Percentiles rank a stretch among this genome's conserved stretches.
Conservation (phyloP, 164 flowering plant genomes). For the Stephania yunnanensis region DNA sequence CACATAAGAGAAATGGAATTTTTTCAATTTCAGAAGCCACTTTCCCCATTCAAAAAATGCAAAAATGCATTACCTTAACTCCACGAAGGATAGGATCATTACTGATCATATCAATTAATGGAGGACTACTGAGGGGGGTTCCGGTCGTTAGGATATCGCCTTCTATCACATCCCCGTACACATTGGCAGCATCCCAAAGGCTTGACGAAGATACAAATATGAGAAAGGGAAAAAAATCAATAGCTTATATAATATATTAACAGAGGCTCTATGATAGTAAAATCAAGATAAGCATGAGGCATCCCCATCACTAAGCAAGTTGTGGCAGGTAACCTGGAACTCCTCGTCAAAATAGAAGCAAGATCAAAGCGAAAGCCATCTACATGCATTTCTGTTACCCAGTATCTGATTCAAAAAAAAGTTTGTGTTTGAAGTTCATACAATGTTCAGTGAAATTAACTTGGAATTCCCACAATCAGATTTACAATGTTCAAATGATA, state of each 20-base stretch:
- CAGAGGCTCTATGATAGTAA: not conserved
- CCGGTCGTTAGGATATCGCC: constrained; percentile 75
- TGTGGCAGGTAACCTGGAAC: constrained; percentile 61
- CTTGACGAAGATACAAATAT: constrained; percentile 23
- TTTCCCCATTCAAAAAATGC: not conserved
- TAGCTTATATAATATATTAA: not conserved
- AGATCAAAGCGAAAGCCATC: constrained; percentile 99
- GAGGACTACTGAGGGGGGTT: constrained; percentile 76
- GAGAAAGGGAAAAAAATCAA: constrained; percentile 8
- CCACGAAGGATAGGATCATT: constrained; percentile 87
- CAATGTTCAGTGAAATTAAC: not conserved
- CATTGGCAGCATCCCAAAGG: constrained; percentile 86
- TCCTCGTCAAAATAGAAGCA: constrained; percentile 90
- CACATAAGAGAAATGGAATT: not conserved
- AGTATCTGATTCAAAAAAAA: constrained; percentile 53
- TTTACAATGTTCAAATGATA: too few relatives aligned
- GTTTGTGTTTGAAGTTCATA: constrained; percentile 5
- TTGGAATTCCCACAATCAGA: too few relatives aligned
- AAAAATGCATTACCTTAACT: constrained; percentile 54
- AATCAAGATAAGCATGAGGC: not conserved
- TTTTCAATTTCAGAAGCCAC: constrained; percentile 1
- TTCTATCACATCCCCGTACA: constrained; percentile 55
- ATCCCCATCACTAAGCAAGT: constrained; percentile 1
- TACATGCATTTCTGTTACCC: constrained; percentile 94
- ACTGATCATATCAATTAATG: constrained; percentile 86